Base-by-base conservation (phyloP, 805 yeast genomes). In the Lachancea thermotolerans region DNA sequence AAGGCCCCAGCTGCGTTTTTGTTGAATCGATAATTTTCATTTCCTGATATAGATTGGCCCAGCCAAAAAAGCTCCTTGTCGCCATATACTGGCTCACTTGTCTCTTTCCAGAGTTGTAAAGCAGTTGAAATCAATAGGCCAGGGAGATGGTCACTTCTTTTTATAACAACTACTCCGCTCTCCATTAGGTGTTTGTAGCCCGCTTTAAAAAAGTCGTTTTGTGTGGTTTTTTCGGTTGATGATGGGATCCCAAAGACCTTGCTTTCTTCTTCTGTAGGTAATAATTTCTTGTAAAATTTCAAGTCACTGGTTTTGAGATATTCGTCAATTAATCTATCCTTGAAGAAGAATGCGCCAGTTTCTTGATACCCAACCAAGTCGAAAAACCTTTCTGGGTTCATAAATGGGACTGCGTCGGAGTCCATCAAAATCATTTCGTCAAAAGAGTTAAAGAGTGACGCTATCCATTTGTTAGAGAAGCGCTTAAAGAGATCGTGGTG, bases 371-470 rank as follows among this genome's bases (percentile, higher is more conserved):
- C 64, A 14, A 55, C 51, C 31, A 68, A 51, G 16, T 64, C 53
- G 48, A 71, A 70, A 41, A 55, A 53, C n/a, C 53, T 52, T 14
- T 65, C 65, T 6, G 73, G 68, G 11, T 65, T 59, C 37, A 69
- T 65, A 39, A 75, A 58, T 2, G 75, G 66, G 1, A 74, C 77
- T 0, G 77, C 62, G 49, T 77, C 82, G 5, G 81, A 76, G 54
- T 77, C 82, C 45, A 77, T 46, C 29, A 77, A 60, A 9, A 77
- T 66, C 17, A 73, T 62, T 47, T 74, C 75, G 40, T 69, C 69
- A 49, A 77, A 77, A 25, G 78, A 69, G 35, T 65, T 64, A 60
- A 75, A 75, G 35, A 73, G 49, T 2, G 71, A 55, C 0, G 79
- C 75, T 32, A 75, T 50, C 41, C 75, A 62, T 51, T 76, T 76